Base-by-base conservation (phyloP, 148 eudicot species). In the Spergularia bocconei region DNA sequence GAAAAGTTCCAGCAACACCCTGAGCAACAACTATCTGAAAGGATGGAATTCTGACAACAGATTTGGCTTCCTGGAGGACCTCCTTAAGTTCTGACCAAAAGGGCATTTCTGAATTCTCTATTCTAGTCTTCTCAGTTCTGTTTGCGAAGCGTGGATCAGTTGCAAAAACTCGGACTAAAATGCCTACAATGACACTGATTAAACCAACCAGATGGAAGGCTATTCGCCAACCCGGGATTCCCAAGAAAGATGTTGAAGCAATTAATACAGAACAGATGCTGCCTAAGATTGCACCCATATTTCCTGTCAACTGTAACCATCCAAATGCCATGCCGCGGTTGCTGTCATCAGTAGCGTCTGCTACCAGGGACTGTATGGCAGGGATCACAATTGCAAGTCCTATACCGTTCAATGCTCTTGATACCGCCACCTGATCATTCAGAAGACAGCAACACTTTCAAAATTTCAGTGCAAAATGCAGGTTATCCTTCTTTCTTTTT, bases 331-430 rank as follows among this genome's bases (percentile, higher is more conserved):
- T 84, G 11, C 98, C 98, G 2, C 98, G 93, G 71, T 86, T 92
- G 79, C 79, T 80, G 54, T 91, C 98, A 62, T 87, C 91, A 23
- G 95, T 91, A 38, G 98, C 90, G 80, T 91, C 98, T 10, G 98
- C 98, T 15, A 94, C 85, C 9, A 94, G 88, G 67, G 98, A 94
- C 68, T 86, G 89, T 71, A 94, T 84, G 13, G 98, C 93, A 16
- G 98, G 98, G 54, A 76, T 81, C 58, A 94, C 98, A 25, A 94
- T 83, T 67, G 98, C 96, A 5, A 94, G 93, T 52, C 98, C 98
- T 52, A 94, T 79, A 5, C 98, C 98, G 74, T 94, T 94, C 57
- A 94, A 51, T 23, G 90, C 96, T 80, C 98, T 83, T 53, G 97
- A 90, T 59, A 94, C 79, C 0, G 98, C 98, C 58, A 94, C 93